Percentiles rank a stretch among this genome's conserved stretches.
Evolutionary conservation across 352 stramenopile genomes (phyloP).

Genomic region (Phytopythium kandeliae): DNA sequence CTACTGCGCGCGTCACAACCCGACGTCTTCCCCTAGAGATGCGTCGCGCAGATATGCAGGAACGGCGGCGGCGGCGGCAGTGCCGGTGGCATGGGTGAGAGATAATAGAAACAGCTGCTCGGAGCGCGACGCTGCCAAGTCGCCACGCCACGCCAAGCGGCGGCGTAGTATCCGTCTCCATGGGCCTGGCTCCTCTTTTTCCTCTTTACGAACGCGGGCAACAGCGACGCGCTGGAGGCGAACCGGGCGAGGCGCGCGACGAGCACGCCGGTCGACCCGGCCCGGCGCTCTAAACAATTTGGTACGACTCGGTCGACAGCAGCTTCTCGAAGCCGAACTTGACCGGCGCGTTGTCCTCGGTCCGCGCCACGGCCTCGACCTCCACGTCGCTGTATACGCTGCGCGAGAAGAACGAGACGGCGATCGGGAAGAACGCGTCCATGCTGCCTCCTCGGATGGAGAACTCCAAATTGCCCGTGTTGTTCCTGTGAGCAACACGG

Average conservation of each 20-base stretch:
- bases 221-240: neutral
- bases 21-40: conserved; percentile 45
- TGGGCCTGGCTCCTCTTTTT: neutral
- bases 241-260: neutral
- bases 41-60: neutral
- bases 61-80: neutral
- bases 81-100: no score
- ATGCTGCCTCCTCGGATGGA: conserved; percentile 71
- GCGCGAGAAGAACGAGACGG: conserved; percentile 88
- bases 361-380: conserved; percentile 68
- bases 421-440: conserved; percentile 84
- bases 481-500: conserved; percentile 46
- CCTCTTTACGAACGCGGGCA: neutral
- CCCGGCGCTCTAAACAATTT: conserved; percentile 74
- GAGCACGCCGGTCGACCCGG: neutral
- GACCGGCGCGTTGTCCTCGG: conserved; percentile 66
- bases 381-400: conserved; percentile 83
- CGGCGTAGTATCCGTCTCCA: conserved; percentile 1
- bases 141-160: neutral
- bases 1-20: conserved; percentile 59
- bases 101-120: no score
- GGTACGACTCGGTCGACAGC: conserved; percentile 82
- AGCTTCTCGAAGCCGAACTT: conserved; percentile 85
- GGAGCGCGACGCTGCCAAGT: neutral
- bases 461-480: conserved; percentile 77